Conservation (phyloP, 306 rosid genomes). For the Acacia crassicarpa region DNA sequence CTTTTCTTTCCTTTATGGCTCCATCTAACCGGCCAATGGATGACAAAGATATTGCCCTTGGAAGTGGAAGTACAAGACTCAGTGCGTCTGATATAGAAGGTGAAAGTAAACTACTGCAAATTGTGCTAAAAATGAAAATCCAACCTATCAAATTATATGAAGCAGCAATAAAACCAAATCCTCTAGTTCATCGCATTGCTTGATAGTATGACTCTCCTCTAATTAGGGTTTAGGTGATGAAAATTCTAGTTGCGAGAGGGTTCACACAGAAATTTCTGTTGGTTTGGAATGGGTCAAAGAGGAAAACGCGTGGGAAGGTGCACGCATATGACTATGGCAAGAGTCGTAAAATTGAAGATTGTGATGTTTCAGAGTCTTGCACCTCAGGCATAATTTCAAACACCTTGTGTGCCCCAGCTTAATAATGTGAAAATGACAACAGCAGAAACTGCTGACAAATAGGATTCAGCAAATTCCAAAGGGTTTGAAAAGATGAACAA, state of each 20-base stretch:
- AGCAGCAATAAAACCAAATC: not conserved
- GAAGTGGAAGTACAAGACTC: not conserved
- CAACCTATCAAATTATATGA: not conserved
- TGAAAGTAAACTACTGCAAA: not conserved
- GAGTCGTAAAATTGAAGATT: not conserved
- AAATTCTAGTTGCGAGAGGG: not conserved
- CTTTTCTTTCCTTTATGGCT: not conserved
- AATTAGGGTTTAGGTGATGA: not conserved
- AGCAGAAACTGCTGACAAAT: not conserved
- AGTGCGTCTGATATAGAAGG: not conserved
- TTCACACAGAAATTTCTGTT: not conserved
- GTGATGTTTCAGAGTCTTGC: not conserved
- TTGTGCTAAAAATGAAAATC: not conserved
- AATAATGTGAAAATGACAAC: not conserved
- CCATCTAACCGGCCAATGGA: constrained; percentile 4
- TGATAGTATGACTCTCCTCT: not conserved
- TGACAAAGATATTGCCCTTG: not conserved
- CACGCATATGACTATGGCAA: not conserved
- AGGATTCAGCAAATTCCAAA: not conserved
- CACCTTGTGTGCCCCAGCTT: not conserved
- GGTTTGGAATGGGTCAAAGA: not conserved
- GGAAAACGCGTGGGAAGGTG: not conserved
- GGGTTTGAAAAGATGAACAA: not conserved
- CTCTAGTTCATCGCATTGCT: not conserved
- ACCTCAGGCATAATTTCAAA: not conserved